A percentile compares a stretch with the other conserved stretches of the same genome.
phyloP scores from a whole-genome alignment of 495 filamentous ascomycete genomes.

The Hypoxylon intermedium region DNA sequence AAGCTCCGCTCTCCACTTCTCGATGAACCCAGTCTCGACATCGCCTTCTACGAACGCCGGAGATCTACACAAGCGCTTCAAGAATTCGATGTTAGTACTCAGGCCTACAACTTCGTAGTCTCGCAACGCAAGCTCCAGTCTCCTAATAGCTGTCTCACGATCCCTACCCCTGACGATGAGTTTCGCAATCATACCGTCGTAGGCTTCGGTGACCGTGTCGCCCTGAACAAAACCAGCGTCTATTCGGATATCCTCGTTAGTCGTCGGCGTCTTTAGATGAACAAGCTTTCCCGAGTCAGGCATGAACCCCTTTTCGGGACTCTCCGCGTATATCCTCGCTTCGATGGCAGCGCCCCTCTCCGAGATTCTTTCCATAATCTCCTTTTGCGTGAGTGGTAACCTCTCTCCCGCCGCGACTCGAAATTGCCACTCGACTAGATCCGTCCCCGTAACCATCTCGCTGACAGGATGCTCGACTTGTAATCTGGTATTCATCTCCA shows the following conservation, averaged over 20 bases:
- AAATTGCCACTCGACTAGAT: conserved; percentile 96
- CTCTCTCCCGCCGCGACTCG: conserved; percentile 85
- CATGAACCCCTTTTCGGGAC: conserved; percentile 86
- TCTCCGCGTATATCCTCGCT: conserved; percentile 95
- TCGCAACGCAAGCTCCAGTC: conserved; percentile 79
- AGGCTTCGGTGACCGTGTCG: conserved; percentile 92
- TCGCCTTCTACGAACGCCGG: conserved; percentile 83
- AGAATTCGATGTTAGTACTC: conserved; percentile 94
- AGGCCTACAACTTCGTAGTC: conserved; percentile 93
- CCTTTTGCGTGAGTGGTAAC: conserved; percentile 84
- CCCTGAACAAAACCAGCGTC: conserved; percentile 92
- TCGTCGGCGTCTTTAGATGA: conserved; percentile 77
- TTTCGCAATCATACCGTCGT: conserved; percentile 99
- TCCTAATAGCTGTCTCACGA: conserved; percentile 81
- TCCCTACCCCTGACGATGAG: conserved; percentile 87
- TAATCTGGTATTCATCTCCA: conserved; percentile 99
- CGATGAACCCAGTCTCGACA: conserved; percentile 96
- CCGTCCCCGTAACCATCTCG: conserved; percentile 94
- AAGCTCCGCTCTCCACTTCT: conserved; percentile 79
- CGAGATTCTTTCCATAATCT: conserved; percentile 79
- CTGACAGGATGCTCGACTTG: conserved; percentile 98
- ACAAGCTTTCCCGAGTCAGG: conserved; percentile 91
- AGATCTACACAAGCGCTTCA: conserved; percentile 83
- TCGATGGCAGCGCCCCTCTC: conserved; percentile 87
- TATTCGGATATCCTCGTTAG: conserved; percentile 76